Evolutionary conservation across 164 flowering plant species (phyloP).

Genomic region (Tetrastigma voinierianum): DNA sequence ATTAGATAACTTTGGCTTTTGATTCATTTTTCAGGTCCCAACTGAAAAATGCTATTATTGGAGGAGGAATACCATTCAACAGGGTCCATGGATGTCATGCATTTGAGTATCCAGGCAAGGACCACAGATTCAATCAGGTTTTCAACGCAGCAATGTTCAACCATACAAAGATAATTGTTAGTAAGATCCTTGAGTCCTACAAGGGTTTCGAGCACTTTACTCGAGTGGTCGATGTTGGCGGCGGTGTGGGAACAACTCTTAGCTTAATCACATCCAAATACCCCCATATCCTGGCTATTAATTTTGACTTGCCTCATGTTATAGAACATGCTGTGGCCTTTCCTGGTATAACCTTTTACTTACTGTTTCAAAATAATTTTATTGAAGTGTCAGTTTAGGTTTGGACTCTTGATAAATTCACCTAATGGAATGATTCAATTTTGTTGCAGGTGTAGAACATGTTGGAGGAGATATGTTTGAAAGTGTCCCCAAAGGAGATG

Average conservation of each 20-base stretch:
- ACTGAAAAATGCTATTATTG: constrained; percentile 33
- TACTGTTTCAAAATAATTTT: background rate
- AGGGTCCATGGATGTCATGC: constrained; percentile 27
- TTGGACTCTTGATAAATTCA: background rate
- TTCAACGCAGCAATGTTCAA: constrained; percentile 31
- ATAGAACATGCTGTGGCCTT: constrained; percentile 24
- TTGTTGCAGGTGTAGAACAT: constrained; percentile 37
- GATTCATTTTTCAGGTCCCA: constrained; percentile 16
- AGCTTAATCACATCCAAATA: constrained; percentile 26
- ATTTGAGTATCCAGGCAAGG: constrained; percentile 22
- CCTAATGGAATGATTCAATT: too few relatives aligned
- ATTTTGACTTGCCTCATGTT: constrained; percentile 48
- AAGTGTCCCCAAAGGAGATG: constrained; percentile 40
- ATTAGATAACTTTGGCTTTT: background rate
- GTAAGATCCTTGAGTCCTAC: constrained; percentile 28
- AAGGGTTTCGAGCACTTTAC: constrained; percentile 31
- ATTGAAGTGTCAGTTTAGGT: too few relatives aligned
- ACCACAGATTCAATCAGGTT: constrained; percentile 26
- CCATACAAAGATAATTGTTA: constrained; percentile 11
- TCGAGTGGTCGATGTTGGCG: constrained; percentile 42
- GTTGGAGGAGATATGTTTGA: constrained; percentile 43
- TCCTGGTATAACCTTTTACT: constrained; percentile 25
- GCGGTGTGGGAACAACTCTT: constrained; percentile 32
- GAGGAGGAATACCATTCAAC: constrained; percentile 46
- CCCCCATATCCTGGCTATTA: constrained; percentile 36